These are phyloP conservation scores for Austroboletus novae-zelandiae DNA, from an alignment of 1,284 basidiomycete genomes.

Conservation along the genomic window DNA sequence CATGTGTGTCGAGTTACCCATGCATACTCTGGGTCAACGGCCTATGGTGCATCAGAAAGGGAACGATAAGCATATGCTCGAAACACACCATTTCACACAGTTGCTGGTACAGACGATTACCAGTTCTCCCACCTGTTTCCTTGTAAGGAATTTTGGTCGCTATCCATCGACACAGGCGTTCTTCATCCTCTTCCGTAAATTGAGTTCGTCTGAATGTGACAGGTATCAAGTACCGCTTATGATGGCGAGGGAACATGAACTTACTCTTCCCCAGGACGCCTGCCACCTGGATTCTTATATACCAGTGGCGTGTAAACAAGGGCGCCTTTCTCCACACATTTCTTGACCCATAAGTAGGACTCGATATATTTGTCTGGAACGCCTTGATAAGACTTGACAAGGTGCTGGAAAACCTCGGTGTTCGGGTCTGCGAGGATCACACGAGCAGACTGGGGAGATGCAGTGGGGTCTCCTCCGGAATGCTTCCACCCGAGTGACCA, in stretches of 20 bases:
- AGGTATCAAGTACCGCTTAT: neutral
- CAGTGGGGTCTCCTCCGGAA: slow-evolving; percentile 71
- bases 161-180: slow-evolving; percentile 70
- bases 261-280: slow-evolving; percentile 77
- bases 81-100: slow-evolving; percentile 47
- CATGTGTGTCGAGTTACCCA: slow-evolving; percentile 83
- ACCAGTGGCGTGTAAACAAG: slow-evolving; percentile 67
- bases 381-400: slow-evolving; percentile 67
- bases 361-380: slow-evolving; percentile 70
- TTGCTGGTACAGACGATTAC: slow-evolving; percentile 74
- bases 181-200: slow-evolving; percentile 71
- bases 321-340: slow-evolving; percentile 65
- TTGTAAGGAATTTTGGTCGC: slow-evolving; percentile 77
- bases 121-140: slow-evolving; percentile 72
- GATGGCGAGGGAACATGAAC: slow-evolving; percentile 21
- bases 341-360: slow-evolving; percentile 76
- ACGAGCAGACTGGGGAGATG: slow-evolving; percentile 60
- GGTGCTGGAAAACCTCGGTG: slow-evolving; percentile 65
- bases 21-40: slow-evolving; percentile 60
- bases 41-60: slow-evolving; percentile 29
- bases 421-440: slow-evolving; percentile 76
- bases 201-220: slow-evolving; percentile 57
- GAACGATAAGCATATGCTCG: neutral
- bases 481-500: slow-evolving; percentile 43
- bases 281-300: slow-evolving; percentile 77